Conservation (phyloP, 2,329 filamentous ascomycete genomes). For the Pseudogymnoascus verrucosus region DNA sequence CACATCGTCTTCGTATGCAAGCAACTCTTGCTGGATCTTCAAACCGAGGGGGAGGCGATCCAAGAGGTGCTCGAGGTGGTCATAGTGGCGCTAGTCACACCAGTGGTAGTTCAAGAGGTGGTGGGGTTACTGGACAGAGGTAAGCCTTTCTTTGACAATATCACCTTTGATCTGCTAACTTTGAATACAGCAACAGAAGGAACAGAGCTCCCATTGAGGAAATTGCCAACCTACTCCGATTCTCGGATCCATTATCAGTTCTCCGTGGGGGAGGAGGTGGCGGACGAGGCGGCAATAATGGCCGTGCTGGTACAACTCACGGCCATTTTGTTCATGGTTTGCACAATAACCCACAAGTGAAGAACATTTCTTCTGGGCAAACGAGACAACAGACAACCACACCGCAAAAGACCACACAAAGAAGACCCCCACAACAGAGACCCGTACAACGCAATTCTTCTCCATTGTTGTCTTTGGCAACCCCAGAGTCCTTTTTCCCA, state of each 20-base stretch:
- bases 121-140: background rate
- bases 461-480: background rate
- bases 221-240: slow-evolving; percentile 1
- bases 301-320: background rate
- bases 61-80: background rate
- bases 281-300: background rate
- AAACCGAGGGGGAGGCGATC: background rate
- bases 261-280: background rate
- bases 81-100: background rate
- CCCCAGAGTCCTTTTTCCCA: background rate
- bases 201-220: background rate
- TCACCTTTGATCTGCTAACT: background rate
- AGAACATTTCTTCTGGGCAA: background rate
- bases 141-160: background rate
- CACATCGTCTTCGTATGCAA: slow-evolving; percentile 9
- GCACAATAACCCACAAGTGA: background rate
- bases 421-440: background rate
- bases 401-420: background rate
- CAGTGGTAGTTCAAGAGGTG: background rate
- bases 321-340: background rate
- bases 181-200: background rate
- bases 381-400: background rate
- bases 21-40: background rate
- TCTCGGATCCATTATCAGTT: background rate
- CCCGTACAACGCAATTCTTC: background rate